Evolutionary conservation across 2,329 filamentous ascomycete genomes (phyloP), one percentile per base, ranked within the genome.

Genomic region (Paecilomyces fulvus): DNA sequence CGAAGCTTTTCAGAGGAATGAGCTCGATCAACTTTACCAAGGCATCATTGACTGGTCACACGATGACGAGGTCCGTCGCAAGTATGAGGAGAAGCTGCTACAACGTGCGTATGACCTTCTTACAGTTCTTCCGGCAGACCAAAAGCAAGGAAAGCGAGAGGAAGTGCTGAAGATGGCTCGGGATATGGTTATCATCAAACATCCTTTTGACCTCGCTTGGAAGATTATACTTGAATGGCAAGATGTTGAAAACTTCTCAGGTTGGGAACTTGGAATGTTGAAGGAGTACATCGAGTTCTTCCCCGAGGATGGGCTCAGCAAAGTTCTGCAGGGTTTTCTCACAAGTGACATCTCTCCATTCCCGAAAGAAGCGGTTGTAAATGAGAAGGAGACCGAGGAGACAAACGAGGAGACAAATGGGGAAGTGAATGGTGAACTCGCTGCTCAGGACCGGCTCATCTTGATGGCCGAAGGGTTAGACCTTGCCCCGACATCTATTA

Each of bases 141-240:
- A 85, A 57, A 97, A 97, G 72, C 68, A 75, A 0, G 73, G 78
- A 17, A 91, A 95, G 70, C 82, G 89, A 25, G 77, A 84, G 33
- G 85, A 88, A 60, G 87, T 96, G 0, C 74, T 88, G 65, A 86
- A 88, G 58, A 77, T 94, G 54, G 91, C 92, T 0, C 84, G 86
- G 60, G 94, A 92, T 59, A 96, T 99, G 89, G 92, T 99, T 59
- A 89, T 96, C 58, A 94, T 99, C 69, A 92, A 92, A 64, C 91
- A 97, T 64, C 89, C 90, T 0, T 96, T 87, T 73, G 84, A 87
- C 60, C 79, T 95, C 14, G 94, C 94, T 0, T 99, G 95, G 95
- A 87, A 90, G 64, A 87, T 96, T 59, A 82, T 88, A 30, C 79
- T 99, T 57, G 90, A 97, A 67, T 97, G 92, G 89, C 83, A 88